A percentile compares a stretch with the other conserved stretches of the same genome.
Conservation (phyloP, 1,284 basidiomycete species). For the Cutaneotrichosporon sp. region DNA sequence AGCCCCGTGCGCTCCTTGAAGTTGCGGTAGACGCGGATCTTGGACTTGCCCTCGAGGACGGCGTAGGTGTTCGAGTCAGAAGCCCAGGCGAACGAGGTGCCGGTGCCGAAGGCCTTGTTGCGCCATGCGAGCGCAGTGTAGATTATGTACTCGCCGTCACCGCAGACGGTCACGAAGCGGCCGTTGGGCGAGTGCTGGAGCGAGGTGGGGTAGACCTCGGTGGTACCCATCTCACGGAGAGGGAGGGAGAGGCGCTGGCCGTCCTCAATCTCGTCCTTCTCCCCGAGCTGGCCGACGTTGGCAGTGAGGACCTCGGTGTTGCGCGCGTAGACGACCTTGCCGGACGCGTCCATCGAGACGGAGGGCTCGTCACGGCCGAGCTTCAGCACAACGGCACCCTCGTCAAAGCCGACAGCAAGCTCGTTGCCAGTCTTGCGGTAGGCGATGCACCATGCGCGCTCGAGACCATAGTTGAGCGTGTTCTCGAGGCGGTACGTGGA, state of each 20-base stretch:
- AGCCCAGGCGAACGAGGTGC: conserved; percentile 95
- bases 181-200: conserved; percentile 87
- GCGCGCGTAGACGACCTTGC: conserved; percentile 92
- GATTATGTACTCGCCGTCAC: conserved; percentile 97
- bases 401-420: conserved; percentile 93
- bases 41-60: conserved; percentile 83
- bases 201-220: conserved; percentile 87
- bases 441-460: conserved; percentile 93
- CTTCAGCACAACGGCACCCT: conserved; percentile 95
- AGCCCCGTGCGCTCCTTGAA: conserved; percentile 74
- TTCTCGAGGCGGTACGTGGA: conserved; percentile 96
- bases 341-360: conserved; percentile 91
- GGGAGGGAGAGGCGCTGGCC: conserved; percentile 77
- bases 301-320: conserved; percentile 91
- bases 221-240: conserved; percentile 89
- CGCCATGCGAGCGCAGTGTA: conserved; percentile 99
- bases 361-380: conserved; percentile 96
- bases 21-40: conserved; percentile 85
- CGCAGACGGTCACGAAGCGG: conserved; percentile 84
- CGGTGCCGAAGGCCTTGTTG: conserved; percentile 95
- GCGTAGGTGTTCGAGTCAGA: conserved; percentile 97
- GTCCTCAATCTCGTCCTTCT: conserved; percentile 64
- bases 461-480: conserved; percentile 92
- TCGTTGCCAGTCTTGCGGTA: conserved; percentile 86
- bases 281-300: conserved; percentile 61